Percentiles rank a stretch among this genome's conserved stretches.
Evolutionary conservation across 495 filamentous ascomycete species (phyloP).

Genomic region (Hyaloscypha variabilis): DNA sequence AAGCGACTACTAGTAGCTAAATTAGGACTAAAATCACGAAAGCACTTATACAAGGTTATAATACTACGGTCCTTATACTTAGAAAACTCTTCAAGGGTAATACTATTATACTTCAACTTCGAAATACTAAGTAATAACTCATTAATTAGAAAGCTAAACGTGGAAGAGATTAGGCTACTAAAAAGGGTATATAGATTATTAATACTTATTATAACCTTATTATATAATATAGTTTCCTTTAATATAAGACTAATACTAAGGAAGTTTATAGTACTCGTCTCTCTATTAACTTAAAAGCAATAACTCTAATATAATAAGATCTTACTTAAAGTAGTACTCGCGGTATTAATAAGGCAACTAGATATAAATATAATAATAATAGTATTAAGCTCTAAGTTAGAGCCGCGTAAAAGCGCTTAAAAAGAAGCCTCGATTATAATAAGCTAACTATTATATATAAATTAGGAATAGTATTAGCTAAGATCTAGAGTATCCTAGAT

Average conservation of each 20-base stretch:
- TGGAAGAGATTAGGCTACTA: not conserved
- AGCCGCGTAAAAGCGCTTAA: not conserved
- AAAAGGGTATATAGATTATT: not conserved
- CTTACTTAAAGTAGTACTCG: not conserved
- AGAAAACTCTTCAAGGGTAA: not conserved
- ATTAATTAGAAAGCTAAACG: not conserved
- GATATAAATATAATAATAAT: not conserved
- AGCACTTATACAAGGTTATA: not conserved
- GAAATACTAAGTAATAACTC: conserved; percentile 4
- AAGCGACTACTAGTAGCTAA: not conserved
- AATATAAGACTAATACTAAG: conserved; percentile 1
- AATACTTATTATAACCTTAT: conserved; percentile 6
- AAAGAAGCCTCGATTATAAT: not conserved
- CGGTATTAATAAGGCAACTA: not conserved
- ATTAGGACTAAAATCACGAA: not conserved
- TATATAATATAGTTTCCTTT: not conserved
- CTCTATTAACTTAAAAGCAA: not conserved
- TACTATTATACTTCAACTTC: not conserved
- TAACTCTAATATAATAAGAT: not conserved
- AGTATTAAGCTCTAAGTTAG: not conserved
- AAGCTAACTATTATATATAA: conserved; percentile 11
- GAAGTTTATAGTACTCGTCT: not conserved
- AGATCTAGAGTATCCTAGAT: not conserved
- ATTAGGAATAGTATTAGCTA: not conserved
- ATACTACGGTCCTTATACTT: not conserved